phyloP scores from a whole-genome alignment of 2,329 filamentous ascomycete genomes.

The Aspergillus oerlinghausenensis region DNA sequence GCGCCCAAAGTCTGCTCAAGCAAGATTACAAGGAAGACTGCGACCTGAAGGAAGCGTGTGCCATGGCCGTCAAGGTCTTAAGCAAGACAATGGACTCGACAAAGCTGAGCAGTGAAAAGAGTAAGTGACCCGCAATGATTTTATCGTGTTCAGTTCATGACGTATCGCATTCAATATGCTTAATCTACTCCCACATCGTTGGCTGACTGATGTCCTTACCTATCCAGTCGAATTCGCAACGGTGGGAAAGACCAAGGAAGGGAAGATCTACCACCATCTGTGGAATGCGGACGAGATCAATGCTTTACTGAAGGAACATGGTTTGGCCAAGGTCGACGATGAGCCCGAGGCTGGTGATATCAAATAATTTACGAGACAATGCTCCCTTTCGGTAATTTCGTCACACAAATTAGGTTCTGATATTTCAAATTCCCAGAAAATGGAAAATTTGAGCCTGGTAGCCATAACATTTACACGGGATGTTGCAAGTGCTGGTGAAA shows the following conservation, averaged over 20 bases:
- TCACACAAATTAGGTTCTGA: constrained; percentile 25
- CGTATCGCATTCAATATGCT: not conserved
- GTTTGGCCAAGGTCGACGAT: constrained; percentile 77
- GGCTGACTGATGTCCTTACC: constrained; percentile 14
- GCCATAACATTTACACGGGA: constrained; percentile 1
- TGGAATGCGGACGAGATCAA: constrained; percentile 98
- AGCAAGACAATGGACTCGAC: constrained; percentile 99
- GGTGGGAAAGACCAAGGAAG: constrained; percentile 88
- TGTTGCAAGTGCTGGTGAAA: constrained; percentile 2
- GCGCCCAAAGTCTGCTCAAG: constrained; percentile 93
- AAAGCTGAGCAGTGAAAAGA: constrained; percentile 98
- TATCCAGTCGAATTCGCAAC: constrained; percentile 92
- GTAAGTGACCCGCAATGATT: constrained; percentile 52
- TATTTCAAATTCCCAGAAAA: constrained; percentile 1
- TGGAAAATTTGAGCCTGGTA: constrained; percentile 4
- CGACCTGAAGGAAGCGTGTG: constrained; percentile 91
- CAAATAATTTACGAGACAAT: constrained; percentile 30
- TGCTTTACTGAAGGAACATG: constrained; percentile 88
- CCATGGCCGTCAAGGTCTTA: constrained; percentile 94
- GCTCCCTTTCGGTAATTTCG: constrained; percentile 21
- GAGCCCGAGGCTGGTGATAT: constrained; percentile 56
- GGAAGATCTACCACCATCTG: constrained; percentile 96
- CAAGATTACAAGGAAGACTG: constrained; percentile 99
- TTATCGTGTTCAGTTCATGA: not conserved
- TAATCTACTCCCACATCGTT: not conserved